phyloP scores from a whole-genome alignment of 352 stramenopile genomes.

The Globisporangium takayamanum region DNA sequence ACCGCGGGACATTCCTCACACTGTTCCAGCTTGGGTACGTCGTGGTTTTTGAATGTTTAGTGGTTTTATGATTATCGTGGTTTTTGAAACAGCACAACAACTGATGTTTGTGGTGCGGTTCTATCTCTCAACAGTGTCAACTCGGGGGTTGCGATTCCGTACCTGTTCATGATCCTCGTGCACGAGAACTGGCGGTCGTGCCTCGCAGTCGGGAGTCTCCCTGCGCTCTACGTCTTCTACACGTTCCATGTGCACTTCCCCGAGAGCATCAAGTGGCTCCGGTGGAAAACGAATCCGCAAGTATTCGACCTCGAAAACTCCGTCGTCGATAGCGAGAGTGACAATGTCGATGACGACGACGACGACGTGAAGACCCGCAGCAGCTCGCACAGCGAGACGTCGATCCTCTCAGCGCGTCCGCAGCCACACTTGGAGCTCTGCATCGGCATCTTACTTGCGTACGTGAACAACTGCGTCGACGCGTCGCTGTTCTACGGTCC shows the following conservation, averaged over 20 bases:
- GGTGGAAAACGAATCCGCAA: conserved; percentile 53
- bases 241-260: conserved; percentile 67
- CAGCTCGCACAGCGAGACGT: conserved; percentile 1
- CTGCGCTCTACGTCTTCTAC: conserved; percentile 71
- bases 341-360: conserved; percentile 19
- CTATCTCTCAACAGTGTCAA: conserved; percentile 40
- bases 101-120: not conserved
- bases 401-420: not conserved
- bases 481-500: conserved; percentile 85
- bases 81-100: too few relatives aligned
- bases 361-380: conserved; percentile 5
- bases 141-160: conserved; percentile 64
- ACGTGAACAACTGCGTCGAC: conserved; percentile 86
- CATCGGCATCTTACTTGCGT: conserved; percentile 73
- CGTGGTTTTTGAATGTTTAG: not conserved
- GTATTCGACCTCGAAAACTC: conserved; percentile 40
- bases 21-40: conserved; percentile 76
- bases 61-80: not conserved
- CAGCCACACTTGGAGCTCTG: conserved; percentile 54
- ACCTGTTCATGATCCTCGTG: conserved; percentile 74
- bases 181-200: conserved; percentile 76
- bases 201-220: conserved; percentile 60
- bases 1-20: conserved; percentile 62
- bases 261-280: conserved; percentile 75
- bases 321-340: conserved; percentile 13